Evolutionary conservation across 1,284 basidiomycete genomes (phyloP).

Genomic region (Cutaneotrichosporon cavernicola): DNA sequence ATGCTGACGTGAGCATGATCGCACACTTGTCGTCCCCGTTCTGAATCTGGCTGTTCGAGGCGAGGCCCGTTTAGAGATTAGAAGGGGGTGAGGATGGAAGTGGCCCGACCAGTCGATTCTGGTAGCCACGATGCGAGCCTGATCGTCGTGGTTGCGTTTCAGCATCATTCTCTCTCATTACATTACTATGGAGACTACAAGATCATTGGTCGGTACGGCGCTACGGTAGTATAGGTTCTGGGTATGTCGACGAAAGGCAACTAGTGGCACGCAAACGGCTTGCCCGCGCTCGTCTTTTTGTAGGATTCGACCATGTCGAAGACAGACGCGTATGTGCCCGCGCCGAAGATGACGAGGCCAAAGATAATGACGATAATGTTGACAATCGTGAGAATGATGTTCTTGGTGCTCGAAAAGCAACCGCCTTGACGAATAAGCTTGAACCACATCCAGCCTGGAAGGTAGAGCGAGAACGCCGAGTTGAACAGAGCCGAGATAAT

Average conservation of each 20-base stretch:
- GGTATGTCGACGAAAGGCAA: neutral
- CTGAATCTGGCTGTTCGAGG: no score
- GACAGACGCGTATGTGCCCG: slow-evolving; percentile 19
- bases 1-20: no score
- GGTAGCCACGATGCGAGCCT: no score
- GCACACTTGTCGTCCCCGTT: no score
- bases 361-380: slow-evolving; percentile 20
- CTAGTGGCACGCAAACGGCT: slow-evolving; percentile 17
- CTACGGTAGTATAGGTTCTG: neutral
- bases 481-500: slow-evolving; percentile 35
- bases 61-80: no score
- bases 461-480: slow-evolving; percentile 24
- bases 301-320: slow-evolving; percentile 16
- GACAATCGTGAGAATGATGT: slow-evolving; percentile 14
- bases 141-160: no score
- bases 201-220: neutral
- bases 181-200: no score
- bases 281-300: slow-evolving; percentile 12
- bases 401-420: slow-evolving; percentile 20
- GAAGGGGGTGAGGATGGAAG: neutral
- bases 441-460: slow-evolving; percentile 26
- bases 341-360: slow-evolving; percentile 19
- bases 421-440: slow-evolving; percentile 25
- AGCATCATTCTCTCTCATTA: no score
- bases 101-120: no score